These are phyloP conservation scores for Bipolaris gigantea DNA, from an alignment of 2,329 filamentous ascomycete species.

Conservation along the genomic window DNA sequence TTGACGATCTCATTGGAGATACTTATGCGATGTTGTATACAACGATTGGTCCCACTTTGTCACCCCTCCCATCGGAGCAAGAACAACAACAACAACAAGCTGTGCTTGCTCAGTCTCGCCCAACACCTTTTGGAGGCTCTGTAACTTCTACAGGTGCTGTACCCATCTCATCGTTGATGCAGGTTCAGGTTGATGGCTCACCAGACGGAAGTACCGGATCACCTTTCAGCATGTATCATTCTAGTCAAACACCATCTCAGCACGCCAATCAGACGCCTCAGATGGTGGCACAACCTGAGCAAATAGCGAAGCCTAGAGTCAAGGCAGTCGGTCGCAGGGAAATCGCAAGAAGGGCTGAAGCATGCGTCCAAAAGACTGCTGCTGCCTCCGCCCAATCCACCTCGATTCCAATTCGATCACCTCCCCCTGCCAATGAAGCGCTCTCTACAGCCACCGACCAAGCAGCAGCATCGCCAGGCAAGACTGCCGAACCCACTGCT, in stretches of 20 bases:
- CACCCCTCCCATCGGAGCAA: constrained; percentile 51
- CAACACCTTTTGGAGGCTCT: constrained; percentile 5
- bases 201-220: constrained; percentile 18
- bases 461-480: constrained; percentile 24
- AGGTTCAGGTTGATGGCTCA: constrained; percentile 37
- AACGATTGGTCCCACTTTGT: constrained; percentile 64
- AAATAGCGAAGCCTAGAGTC: constrained; percentile 44
- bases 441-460: constrained; percentile 17
- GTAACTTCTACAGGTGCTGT: constrained; percentile 21
- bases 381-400: constrained; percentile 33
- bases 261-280: constrained; percentile 18
- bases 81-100: constrained; percentile 28
- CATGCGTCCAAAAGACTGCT: constrained; percentile 51
- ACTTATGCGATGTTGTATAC: constrained; percentile 78
- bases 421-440: constrained; percentile 20
- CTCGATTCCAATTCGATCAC: constrained; percentile 41
- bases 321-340: constrained; percentile 64
- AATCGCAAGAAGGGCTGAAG: constrained; percentile 61
- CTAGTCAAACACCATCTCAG: constrained; percentile 28
- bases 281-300: constrained; percentile 22
- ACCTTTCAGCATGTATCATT: constrained; percentile 32
- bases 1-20: constrained; percentile 93
- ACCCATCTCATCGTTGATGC: constrained; percentile 38
- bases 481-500: constrained; percentile 5
- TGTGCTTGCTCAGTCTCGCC: constrained; percentile 9